These are phyloP conservation scores for Coniochaeta ligniaria DNA, from an alignment of 2,329 filamentous ascomycete species.

Conservation along the genomic window DNA sequence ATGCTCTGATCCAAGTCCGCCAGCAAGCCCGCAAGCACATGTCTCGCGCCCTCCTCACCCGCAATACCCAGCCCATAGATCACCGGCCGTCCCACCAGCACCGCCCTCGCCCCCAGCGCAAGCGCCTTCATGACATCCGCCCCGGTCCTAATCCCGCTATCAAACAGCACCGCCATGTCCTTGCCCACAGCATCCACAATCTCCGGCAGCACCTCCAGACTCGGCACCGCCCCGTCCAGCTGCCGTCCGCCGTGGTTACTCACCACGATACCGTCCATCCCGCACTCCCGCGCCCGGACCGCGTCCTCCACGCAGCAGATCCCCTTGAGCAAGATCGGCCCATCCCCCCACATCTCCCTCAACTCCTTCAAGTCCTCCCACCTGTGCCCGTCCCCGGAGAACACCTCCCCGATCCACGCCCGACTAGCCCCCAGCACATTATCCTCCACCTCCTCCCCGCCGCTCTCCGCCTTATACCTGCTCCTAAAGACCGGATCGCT, in stretches of 20 bases:
- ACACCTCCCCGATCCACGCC: conserved; percentile 45
- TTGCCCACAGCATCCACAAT: conserved; percentile 56
- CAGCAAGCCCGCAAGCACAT: conserved; percentile 40
- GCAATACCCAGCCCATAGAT: conserved; percentile 51
- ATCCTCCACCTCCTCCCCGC: conserved; percentile 38
- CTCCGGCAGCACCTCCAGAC: conserved; percentile 49
- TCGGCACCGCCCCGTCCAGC: conserved; percentile 46
- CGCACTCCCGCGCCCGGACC: conserved; percentile 31
- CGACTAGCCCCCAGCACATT: conserved; percentile 39
- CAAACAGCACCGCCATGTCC: conserved; percentile 53
- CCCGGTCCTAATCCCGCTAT: conserved; percentile 48
- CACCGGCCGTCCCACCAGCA: conserved; percentile 49
- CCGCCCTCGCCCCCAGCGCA: conserved; percentile 46
- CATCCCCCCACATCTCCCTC: conserved; percentile 46
- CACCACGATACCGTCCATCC: conserved; percentile 44
- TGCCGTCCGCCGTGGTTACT: conserved; percentile 53
- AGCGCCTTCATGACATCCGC: conserved; percentile 52
- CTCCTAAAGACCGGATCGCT: conserved; percentile 58
- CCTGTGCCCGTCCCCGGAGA: conserved; percentile 42
- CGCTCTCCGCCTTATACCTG: conserved; percentile 43
- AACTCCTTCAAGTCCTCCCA: conserved; percentile 58
- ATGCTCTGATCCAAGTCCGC: conserved; percentile 49
- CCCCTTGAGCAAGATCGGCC: conserved; percentile 57
- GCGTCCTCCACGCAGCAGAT: conserved; percentile 45
- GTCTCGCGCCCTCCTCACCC: conserved; percentile 46